These are phyloP conservation scores for Trametes elegans DNA, from an alignment of 768 basidiomycete species.

Conservation along the genomic window DNA sequence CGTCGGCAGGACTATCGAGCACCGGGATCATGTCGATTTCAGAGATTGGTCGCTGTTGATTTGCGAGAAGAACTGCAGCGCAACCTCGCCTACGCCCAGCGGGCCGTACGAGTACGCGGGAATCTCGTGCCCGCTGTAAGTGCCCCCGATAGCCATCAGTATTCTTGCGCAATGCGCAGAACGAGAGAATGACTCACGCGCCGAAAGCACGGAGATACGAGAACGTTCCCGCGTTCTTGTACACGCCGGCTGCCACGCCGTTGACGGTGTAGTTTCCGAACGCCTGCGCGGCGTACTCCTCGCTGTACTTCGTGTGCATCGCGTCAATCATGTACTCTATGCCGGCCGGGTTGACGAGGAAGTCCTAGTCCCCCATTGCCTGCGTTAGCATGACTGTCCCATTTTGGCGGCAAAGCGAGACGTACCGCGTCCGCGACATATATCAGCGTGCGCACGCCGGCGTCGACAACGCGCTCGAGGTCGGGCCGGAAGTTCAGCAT, in stretches of 20 bases:
- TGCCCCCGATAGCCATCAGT: not conserved
- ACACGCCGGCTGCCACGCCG: conserved; percentile 48
- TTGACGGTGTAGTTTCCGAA: conserved; percentile 50
- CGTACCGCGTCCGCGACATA: conserved; percentile 57
- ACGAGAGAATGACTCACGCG: conserved; percentile 22
- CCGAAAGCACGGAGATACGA: conserved; percentile 52
- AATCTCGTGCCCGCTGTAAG: conserved; percentile 31
- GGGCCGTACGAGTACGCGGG: conserved; percentile 29
- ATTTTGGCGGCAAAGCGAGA: not conserved
- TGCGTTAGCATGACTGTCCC: not conserved
- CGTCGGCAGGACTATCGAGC: too few species aligned
- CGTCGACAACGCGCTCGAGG: conserved; percentile 56
- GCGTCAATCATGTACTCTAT: conserved; percentile 56
- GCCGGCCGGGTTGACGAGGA: conserved; percentile 52
- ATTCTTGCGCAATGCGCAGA: not conserved
- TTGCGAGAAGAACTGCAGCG: conserved; percentile 33
- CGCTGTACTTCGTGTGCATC: conserved; percentile 45
- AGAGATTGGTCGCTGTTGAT: conserved; percentile 29
- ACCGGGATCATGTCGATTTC: conserved; percentile 23
- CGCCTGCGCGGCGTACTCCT: conserved; percentile 38
- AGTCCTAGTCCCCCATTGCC: too few species aligned
- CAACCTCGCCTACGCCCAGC: conserved; percentile 26
- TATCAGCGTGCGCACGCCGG: conserved; percentile 51
- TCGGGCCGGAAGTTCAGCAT: conserved; percentile 47
- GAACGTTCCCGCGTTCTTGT: conserved; percentile 58